Base-by-base conservation (phyloP, 2,329 filamentous ascomycete species). In the Xylaria sp. region DNA sequence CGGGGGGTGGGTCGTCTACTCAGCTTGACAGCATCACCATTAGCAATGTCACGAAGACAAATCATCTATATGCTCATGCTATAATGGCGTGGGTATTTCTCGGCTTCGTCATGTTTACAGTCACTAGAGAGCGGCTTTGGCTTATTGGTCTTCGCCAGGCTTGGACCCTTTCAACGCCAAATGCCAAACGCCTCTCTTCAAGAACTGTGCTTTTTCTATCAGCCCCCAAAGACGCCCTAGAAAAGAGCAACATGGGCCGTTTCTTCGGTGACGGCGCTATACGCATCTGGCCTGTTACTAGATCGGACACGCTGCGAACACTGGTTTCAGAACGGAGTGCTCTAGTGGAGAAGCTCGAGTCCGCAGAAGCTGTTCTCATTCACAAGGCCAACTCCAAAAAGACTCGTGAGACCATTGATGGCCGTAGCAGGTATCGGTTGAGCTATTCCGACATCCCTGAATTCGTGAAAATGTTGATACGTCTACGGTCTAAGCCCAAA, bases 101-200 rank as follows among this genome's bases (percentile, higher is more conserved):
- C 70, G 83, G 86, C 58, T 97, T 98, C 74, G 83, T 99, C 62
- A 88, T 97, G 76, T 94, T 92, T 77, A 91, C 92, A 71, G 87
- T 99, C 56, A 92, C 92, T 29, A 87, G 95, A 64, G 95, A 99
- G 77, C 89, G 89, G 73, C 89, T 99, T 70, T 98, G 90, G 83
- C 96, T 93, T 76, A 91, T 97, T 79, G 96, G 96, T 71, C 79
- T 98, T 54, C 91, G 94, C 66, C 95, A 98, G 78, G 94, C 94
- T 0, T 98, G 96, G 79, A 86, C 93, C n/a, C 83, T 96, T 58
- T 91, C 92, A 2, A 92, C 91, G 1, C 82, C 90, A 52, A 94
- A 96, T 72, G 86, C 92, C 27, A 90, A 88, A 68, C 90, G 93
- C 17, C 87, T 98, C 41, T 97, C 94, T 0, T 93, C 93, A 0